A percentile compares a stretch with the other conserved stretches of the same genome.
Evolutionary conservation across 2,329 filamentous ascomycete genomes (phyloP).

Genomic region (Pezizomycotina sp.): DNA sequence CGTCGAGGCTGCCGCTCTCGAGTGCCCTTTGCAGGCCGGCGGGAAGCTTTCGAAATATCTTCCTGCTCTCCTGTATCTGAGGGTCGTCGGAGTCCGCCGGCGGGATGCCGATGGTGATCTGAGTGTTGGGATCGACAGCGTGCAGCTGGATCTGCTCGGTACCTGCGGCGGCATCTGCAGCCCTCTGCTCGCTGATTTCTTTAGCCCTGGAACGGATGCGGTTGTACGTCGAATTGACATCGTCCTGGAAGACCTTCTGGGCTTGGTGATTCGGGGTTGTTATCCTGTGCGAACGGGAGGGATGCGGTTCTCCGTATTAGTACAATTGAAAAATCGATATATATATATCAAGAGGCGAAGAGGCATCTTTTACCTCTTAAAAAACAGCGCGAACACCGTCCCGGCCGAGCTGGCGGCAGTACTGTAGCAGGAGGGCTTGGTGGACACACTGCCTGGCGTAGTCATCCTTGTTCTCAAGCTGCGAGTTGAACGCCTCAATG

Average conservation of each 20-base stretch:
- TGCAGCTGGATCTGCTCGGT: constrained; percentile 97
- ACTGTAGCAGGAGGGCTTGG: constrained; percentile 80
- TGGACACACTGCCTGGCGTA: constrained; percentile 76
- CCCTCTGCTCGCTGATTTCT: constrained; percentile 50
- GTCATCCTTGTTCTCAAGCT: constrained; percentile 60
- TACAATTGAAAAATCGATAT: constrained; percentile 8
- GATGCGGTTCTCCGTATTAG: constrained; percentile 6
- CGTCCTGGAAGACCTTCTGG: constrained; percentile 76
- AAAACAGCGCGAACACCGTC: constrained; percentile 80
- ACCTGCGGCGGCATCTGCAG: constrained; percentile 41
- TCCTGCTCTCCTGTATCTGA: constrained; percentile 43
- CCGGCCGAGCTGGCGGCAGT: constrained; percentile 69
- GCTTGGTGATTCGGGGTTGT: constrained; percentile 80
- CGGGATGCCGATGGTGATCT: constrained; percentile 76
- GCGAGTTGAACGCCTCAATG: constrained; percentile 78
- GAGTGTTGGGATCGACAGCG: constrained; percentile 80
- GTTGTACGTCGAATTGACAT: constrained; percentile 74
- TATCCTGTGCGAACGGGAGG: too few relatives aligned
- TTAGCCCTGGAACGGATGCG: constrained; percentile 61
- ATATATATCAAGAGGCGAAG: background rate
- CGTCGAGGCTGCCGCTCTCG: constrained; percentile 73
- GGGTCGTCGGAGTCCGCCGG: constrained; percentile 49
- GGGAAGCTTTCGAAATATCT: constrained; percentile 70
- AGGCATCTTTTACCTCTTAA: constrained; percentile 51
- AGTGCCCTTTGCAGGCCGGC: constrained; percentile 67